These are phyloP conservation scores for Phytophthora brassicae DNA, from an alignment of 352 stramenopile genomes.

Conservation along the genomic window DNA sequence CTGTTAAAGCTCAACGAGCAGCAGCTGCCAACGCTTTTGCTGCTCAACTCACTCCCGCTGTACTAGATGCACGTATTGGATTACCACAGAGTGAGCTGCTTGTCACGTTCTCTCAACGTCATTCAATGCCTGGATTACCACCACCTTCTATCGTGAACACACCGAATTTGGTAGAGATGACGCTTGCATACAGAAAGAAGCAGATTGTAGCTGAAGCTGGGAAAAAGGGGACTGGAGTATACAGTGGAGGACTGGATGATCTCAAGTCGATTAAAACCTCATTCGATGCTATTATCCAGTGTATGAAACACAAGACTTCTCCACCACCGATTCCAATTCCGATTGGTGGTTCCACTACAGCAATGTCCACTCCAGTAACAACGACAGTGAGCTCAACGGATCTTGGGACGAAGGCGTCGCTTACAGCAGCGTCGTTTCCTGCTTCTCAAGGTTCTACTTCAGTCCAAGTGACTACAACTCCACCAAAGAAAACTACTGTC, in stretches of 20 bases:
- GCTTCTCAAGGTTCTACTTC: slow-evolving; percentile 9
- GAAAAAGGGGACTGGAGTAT: slow-evolving; percentile 15
- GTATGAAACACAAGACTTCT: slow-evolving; percentile 82
- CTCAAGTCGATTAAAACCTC: slow-evolving; percentile 79
- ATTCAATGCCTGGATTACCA: slow-evolving; percentile 64
- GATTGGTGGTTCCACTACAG: slow-evolving; percentile 9
- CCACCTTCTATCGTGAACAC: slow-evolving; percentile 61
- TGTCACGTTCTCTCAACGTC: slow-evolving; percentile 45
- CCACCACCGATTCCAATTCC: slow-evolving; percentile 73
- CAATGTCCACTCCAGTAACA: slow-evolving; percentile 5
- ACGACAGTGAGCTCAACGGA: slow-evolving; percentile 20
- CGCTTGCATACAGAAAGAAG: slow-evolving; percentile 53
- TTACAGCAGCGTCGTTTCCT: slow-evolving; percentile 30
- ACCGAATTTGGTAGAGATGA: slow-evolving; percentile 55
- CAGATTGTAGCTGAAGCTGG: slow-evolving; percentile 13
- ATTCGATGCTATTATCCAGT: slow-evolving; percentile 85
- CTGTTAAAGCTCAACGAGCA: slow-evolving; percentile 48
- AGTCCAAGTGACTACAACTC: slow-evolving; percentile 10
- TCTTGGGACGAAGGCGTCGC: slow-evolving; percentile 33
- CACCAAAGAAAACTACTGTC: slow-evolving; percentile 31
- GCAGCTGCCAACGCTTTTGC: slow-evolving; percentile 34
- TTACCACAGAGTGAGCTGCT: slow-evolving; percentile 57
- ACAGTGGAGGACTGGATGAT: slow-evolving; percentile 47
- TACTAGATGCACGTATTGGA: slow-evolving; percentile 64
- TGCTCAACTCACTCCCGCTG: slow-evolving; percentile 42